Evolutionary conservation across 1,284 basidiomycete genomes (phyloP).

Genomic region (Leccinum pallidistipes): DNA sequence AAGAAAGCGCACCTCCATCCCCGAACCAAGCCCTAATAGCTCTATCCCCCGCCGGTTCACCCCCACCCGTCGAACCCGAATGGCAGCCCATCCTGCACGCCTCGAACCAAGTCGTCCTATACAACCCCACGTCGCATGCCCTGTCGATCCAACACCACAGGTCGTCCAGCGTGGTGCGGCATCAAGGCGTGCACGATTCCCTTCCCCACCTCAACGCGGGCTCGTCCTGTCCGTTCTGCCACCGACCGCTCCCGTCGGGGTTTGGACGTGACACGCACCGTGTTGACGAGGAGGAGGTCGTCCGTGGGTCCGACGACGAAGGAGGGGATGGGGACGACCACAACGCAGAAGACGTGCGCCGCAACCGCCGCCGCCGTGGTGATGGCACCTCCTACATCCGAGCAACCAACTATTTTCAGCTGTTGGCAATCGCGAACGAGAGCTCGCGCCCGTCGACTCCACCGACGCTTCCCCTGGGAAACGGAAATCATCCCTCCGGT

Average conservation of each 20-base stretch:
- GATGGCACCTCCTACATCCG: slow-evolving; percentile 43
- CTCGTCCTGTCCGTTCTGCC: slow-evolving; percentile 69
- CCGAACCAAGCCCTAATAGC: slow-evolving; percentile 33
- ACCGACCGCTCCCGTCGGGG: slow-evolving; percentile 49
- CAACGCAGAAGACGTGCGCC: slow-evolving; percentile 25
- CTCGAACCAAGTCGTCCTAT: slow-evolving; percentile 85
- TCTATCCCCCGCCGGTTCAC: slow-evolving; percentile 15
- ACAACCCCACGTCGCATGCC: slow-evolving; percentile 85
- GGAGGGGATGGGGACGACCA: not conserved
- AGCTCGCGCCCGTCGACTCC: slow-evolving; percentile 57
- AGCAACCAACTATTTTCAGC: slow-evolving; percentile 72
- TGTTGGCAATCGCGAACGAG: slow-evolving; percentile 70
- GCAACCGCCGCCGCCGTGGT: slow-evolving; percentile 3
- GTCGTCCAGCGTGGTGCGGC: slow-evolving; percentile 28
- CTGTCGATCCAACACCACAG: slow-evolving; percentile 57
- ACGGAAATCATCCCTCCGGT: slow-evolving; percentile 26
- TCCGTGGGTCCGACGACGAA: not conserved
- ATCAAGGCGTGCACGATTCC: not conserved
- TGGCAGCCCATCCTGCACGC: slow-evolving; percentile 77
- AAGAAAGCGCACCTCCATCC: slow-evolving; percentile 34
- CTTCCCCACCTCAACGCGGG: slow-evolving; percentile 16
- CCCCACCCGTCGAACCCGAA: slow-evolving; percentile 22
- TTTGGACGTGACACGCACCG: slow-evolving; percentile 20
- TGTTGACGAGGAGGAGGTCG: not conserved
- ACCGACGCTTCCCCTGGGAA: slow-evolving; percentile 23